A percentile compares a stretch with the other conserved stretches of the same genome.
Evolutionary conservation across 352 stramenopile species (phyloP).

Genomic region (Phytophthora agathidicida): DNA sequence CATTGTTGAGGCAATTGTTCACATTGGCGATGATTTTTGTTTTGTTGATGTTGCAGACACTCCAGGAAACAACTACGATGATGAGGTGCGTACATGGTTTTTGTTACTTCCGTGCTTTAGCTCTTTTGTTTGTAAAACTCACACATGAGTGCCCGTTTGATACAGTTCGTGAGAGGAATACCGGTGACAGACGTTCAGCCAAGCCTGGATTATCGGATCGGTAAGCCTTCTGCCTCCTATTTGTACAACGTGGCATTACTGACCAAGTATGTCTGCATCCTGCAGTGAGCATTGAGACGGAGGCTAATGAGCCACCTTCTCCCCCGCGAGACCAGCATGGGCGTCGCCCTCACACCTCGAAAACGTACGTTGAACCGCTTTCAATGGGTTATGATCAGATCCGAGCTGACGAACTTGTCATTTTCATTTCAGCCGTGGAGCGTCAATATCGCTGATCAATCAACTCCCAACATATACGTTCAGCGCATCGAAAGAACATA

Average conservation of each 20-base stretch:
- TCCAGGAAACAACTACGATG: slow-evolving; percentile 54
- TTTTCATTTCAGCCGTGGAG: slow-evolving; percentile 53
- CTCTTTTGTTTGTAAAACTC: background rate
- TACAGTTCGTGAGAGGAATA: slow-evolving; percentile 41
- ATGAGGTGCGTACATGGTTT: slow-evolving; percentile 37
- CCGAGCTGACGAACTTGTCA: slow-evolving; percentile 6
- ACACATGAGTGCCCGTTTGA: background rate
- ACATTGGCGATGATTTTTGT: background rate
- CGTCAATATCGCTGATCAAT: slow-evolving; percentile 67
- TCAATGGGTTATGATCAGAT: slow-evolving; percentile 7
- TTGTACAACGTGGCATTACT: background rate
- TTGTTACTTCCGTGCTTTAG: background rate
- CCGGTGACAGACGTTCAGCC: slow-evolving; percentile 35
- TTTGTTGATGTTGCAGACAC: slow-evolving; percentile 35
- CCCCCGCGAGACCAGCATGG: slow-evolving; percentile 32
- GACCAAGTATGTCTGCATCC: background rate
- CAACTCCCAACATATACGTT: slow-evolving; percentile 86
- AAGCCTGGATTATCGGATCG: slow-evolving; percentile 43
- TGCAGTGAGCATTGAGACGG: slow-evolving; percentile 64
- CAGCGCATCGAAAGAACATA: slow-evolving; percentile 51
- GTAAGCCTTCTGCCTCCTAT: slow-evolving; percentile 19
- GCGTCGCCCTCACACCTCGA: slow-evolving; percentile 20
- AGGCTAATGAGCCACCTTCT: slow-evolving; percentile 34
- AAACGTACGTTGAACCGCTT: slow-evolving; percentile 35
- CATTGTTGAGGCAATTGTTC: background rate